Evolutionary conservation across 2,329 filamentous ascomycete species (phyloP).

Genomic region (Stylonectria norvegica): DNA sequence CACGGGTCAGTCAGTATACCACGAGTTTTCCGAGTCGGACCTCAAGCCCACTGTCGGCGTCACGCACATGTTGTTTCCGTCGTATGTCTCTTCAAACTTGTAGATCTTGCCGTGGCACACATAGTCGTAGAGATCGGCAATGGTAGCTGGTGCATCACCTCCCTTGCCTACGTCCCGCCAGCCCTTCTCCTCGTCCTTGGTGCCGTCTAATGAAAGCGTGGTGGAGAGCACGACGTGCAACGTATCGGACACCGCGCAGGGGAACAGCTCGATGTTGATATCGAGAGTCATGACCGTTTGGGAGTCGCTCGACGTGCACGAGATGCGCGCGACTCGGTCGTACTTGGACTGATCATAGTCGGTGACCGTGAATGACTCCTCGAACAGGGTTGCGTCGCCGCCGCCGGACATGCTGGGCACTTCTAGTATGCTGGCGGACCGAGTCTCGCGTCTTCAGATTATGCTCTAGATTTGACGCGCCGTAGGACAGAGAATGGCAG

Average conservation of each 20-base stretch:
- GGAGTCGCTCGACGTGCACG: constrained; percentile 70
- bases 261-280: constrained; percentile 91
- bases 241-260: constrained; percentile 68
- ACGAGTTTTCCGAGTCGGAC: no score
- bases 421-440: neutral
- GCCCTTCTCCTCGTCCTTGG: constrained; percentile 69
- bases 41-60: no score
- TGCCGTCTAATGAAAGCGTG: constrained; percentile 82
- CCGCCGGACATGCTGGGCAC: constrained; percentile 42
- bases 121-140: constrained; percentile 82
- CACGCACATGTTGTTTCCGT: constrained; percentile 75
- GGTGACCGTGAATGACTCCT: constrained; percentile 84
- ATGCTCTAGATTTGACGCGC: no score
- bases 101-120: constrained; percentile 88
- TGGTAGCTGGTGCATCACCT: constrained; percentile 52
- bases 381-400: constrained; percentile 88
- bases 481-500: no score
- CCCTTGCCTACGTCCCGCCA: constrained; percentile 72
- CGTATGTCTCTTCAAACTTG: constrained; percentile 75
- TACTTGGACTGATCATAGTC: constrained; percentile 82
- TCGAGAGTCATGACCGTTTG: constrained; percentile 79
- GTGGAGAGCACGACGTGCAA: constrained; percentile 80
- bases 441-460: no score
- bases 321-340: constrained; percentile 87
- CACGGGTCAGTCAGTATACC: no score